Percentiles rank a stretch among this genome's conserved stretches.
These are phyloP conservation scores for Blepharisma stoltei DNA, from an alignment of 73 alveolate genomes.

Conservation along the genomic window DNA sequence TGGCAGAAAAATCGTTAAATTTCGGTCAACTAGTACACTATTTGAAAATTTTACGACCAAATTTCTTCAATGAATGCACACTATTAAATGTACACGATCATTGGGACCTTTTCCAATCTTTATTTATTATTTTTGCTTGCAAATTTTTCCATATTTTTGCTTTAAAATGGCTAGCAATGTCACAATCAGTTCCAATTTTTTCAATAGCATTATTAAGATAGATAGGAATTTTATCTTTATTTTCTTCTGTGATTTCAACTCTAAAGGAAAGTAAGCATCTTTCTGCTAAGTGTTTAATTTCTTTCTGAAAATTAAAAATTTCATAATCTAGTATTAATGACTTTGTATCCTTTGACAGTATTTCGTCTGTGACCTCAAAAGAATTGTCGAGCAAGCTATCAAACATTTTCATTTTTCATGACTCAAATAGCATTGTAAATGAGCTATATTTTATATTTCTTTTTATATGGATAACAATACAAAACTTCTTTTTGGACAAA, in stretches of 20 bases:
- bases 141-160: too few species aligned
- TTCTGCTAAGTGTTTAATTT: not conserved
- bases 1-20: too few species aligned
- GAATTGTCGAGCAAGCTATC: not conserved
- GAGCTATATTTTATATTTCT: not conserved
- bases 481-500: not conserved
- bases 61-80: too few species aligned
- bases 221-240: too few species aligned
- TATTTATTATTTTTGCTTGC: not conserved
- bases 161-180: too few species aligned
- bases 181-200: too few species aligned
- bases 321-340: not conserved
- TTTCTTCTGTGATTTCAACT: too few species aligned
- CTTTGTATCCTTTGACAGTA: not conserved
- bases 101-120: too few species aligned
- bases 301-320: not conserved
- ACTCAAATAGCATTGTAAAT: not conserved
- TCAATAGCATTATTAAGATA: too few species aligned
- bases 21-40: too few species aligned
- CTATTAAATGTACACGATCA: too few species aligned
- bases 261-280: not conserved
- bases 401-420: conserved; percentile 21
- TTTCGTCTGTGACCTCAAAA: not conserved
- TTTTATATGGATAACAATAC: not conserved
- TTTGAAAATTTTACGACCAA: too few species aligned